Conservation (phyloP, 257 asterid genomes). For the Osmanthus fragrans region DNA sequence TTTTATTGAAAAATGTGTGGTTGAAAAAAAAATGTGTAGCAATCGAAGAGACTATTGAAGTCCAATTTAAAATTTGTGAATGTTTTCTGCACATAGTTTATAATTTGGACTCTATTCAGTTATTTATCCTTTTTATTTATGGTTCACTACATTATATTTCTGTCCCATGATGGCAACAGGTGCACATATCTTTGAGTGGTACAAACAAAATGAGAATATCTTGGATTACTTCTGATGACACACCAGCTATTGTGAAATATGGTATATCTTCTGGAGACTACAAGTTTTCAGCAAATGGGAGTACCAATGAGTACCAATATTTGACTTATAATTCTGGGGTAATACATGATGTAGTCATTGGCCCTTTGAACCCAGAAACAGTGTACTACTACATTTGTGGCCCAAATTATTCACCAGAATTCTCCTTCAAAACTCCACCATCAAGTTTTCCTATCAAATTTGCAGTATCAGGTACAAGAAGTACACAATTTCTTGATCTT, state of each 20-base stretch:
- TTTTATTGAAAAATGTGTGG: too few species aligned
- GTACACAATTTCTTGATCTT: neutral
- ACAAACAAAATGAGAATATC: slow-evolving; percentile 53
- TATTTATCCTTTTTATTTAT: neutral
- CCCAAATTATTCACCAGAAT: slow-evolving; percentile 33
- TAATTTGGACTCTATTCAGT: neutral
- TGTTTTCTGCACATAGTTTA: neutral
- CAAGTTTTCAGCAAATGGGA: slow-evolving; percentile 52
- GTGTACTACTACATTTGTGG: slow-evolving; percentile 57
- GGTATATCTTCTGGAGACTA: slow-evolving; percentile 52
- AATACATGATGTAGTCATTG: slow-evolving; percentile 66
- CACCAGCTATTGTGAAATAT: slow-evolving; percentile 50
- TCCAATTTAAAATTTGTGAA: too few species aligned
- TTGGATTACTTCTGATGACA: slow-evolving; percentile 46
- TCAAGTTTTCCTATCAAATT: slow-evolving; percentile 56
- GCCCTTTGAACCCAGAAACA: slow-evolving; percentile 64
- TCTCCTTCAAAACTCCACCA: slow-evolving; percentile 67
- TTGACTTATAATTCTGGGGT: slow-evolving; percentile 51
- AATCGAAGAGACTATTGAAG: too few species aligned
- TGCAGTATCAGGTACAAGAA: slow-evolving; percentile 46
- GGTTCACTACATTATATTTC: neutral
- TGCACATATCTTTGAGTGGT: slow-evolving; percentile 67
- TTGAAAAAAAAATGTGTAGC: too few species aligned
- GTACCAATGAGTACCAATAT: slow-evolving; percentile 34
- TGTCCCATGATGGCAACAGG: slow-evolving; percentile 32